These are phyloP conservation scores for Meyerozyma sp. DNA, from an alignment of 1,139 yeast species.

Conservation along the genomic window DNA sequence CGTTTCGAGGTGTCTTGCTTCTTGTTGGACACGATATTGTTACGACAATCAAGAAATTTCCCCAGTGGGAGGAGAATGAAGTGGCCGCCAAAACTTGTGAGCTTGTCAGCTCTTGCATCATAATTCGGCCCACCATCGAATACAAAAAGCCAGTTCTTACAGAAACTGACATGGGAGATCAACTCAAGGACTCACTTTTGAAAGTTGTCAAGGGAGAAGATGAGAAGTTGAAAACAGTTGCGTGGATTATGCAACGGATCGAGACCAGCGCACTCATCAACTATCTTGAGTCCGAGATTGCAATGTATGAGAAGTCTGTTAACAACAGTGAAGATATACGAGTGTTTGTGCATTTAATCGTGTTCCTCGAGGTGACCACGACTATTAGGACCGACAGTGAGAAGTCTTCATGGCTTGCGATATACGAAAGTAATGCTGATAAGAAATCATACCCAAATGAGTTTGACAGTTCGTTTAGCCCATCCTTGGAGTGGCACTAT, in stretches of 20 bases:
- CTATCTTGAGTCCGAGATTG: neutral
- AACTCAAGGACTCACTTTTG: neutral
- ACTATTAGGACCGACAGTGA: neutral
- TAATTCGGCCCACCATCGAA: too few species aligned
- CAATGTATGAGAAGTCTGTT: neutral
- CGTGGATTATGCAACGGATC: neutral
- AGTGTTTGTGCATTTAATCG: conserved; percentile 4
- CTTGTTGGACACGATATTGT: neutral
- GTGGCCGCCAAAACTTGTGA: neutral
- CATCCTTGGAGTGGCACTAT: conserved; percentile 9
- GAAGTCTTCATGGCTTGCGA: neutral
- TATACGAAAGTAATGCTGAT: neutral
- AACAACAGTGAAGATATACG: conserved; percentile 6
- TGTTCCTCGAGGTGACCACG: conserved; percentile 4
- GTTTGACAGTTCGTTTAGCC: conserved; percentile 3
- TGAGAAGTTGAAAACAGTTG: neutral
- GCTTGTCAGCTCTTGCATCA: neutral
- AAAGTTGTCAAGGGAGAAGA: neutral
- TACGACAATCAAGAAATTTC: neutral
- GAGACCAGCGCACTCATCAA: neutral
- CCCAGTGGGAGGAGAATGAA: neutral
- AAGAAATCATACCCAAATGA: neutral
- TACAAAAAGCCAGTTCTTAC: neutral
- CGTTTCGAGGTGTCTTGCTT: neutral
- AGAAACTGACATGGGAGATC: neutral